Conservation (phyloP, 139 green algal genomes). For the Picochlorum sp. region DNA sequence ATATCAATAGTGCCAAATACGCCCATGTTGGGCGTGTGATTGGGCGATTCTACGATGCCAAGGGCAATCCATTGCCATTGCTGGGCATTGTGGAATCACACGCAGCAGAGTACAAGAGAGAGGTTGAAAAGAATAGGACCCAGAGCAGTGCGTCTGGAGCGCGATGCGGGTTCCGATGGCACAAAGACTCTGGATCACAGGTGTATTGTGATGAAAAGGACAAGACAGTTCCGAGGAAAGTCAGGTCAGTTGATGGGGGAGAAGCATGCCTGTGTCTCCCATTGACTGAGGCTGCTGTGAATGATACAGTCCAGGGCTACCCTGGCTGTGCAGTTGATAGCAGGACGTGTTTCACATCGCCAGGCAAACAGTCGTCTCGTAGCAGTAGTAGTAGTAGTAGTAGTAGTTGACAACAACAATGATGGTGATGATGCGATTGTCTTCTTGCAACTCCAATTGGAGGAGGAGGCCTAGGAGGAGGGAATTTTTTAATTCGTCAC, state of each 20-base stretch:
- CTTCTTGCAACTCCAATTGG: too few relatives aligned
- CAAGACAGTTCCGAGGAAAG: constrained; percentile 2
- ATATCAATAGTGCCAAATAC: constrained; percentile 38
- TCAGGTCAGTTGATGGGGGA: not conserved
- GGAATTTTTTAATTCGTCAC: too few relatives aligned
- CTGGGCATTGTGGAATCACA: constrained; percentile 6
- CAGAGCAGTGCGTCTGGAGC: not conserved
- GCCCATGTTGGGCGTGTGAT: constrained; percentile 23
- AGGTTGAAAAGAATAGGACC: not conserved
- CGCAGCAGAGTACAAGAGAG: not conserved
- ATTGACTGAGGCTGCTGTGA: too few relatives aligned
- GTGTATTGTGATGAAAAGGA: constrained; percentile 9
- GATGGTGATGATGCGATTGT: too few relatives aligned
- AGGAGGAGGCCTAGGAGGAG: too few relatives aligned
- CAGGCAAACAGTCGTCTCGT: too few relatives aligned
- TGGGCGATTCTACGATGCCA: constrained; percentile 37
- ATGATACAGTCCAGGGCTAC: not conserved
- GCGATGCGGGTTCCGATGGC: not conserved
- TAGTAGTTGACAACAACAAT: too few relatives aligned
- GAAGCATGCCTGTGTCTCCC: too few relatives aligned
- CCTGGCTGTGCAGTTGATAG: not conserved
- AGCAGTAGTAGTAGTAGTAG: too few relatives aligned
- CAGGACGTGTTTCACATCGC: not conserved
- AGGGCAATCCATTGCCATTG: constrained; percentile 22
- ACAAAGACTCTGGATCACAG: not conserved